Base-by-base conservation (phyloP, 2,329 filamentous ascomycete species). In the Lasiodiplodia gonubiensis region DNA sequence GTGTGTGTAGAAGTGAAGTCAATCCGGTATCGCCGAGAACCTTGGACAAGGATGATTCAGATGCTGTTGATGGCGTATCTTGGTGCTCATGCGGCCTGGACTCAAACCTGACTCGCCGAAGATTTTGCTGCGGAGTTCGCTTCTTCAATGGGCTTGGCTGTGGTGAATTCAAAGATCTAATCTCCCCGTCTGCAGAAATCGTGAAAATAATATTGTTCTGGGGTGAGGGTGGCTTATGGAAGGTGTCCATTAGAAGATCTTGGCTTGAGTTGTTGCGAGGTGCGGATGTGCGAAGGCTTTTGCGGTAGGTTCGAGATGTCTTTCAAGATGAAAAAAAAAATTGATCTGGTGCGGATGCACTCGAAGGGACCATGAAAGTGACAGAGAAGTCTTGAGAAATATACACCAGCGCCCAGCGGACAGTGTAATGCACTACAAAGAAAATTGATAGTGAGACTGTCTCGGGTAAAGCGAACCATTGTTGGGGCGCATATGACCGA, bases 121-220 rank as follows among this genome's bases (percentile, higher is more conserved):
- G 46, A 25, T 52, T 18, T 51, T 63, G 37, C n/a, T 51, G 59
- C n/a, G 59, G 42, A 51, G 18, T 21, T 16, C n/a, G 49, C 27
- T 51, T 63, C 21, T 35, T 51, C 18, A 51, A 30, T 10, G 27
- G 42, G 27, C 59, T 60, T 16, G 27, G 57, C 18, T 11, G 46
- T 11, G 59, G 59, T 12, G 59, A 37, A 30, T 63, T 63, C 21
- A 63, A 37, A 23, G 30, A 63, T 51, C 46, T 51, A 12, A 63
- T 51, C 4, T 63, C 59, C 11, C 59, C 46, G 35, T 63, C 59
- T n/a, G 59, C 25, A 4, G 46, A 51, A 18, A 63, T 14, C 2
- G 46, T 37, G 16, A 63, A 51, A n/a, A 48, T 4, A 7, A 63
- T 63, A 12, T 21, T 37, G 11, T 51, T 48, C 7, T n/a, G n/a